Evolutionary conservation across 164 flowering plant species (phyloP).

Genomic region (Dillenia turbinata): DNA sequence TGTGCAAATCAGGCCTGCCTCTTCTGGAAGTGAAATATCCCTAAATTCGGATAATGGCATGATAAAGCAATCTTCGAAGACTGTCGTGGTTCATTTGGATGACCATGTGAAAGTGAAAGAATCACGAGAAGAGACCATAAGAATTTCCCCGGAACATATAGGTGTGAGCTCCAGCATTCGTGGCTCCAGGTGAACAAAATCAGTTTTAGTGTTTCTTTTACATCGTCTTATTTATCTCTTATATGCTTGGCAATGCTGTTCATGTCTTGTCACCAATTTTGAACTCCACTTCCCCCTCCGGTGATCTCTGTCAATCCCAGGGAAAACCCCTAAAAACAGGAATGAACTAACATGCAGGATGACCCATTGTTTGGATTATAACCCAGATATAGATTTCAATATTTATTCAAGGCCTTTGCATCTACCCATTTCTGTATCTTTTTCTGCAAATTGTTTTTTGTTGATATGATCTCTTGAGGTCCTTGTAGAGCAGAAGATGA

Average conservation of each 20-base stretch:
- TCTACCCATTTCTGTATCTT: no score
- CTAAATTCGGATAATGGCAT: constrained; percentile 9
- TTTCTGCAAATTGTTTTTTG: no score
- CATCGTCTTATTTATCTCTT: not conserved
- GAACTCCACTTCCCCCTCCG: no score
- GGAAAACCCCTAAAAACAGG: no score
- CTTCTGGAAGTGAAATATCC: constrained; percentile 13
- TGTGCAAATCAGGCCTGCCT: constrained; percentile 14
- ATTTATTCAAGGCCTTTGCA: no score
- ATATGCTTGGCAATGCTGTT: not conserved
- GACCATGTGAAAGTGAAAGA: constrained; percentile 9
- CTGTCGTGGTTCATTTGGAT: constrained; percentile 8
- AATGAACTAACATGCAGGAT: no score
- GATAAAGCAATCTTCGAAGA: constrained; percentile 11
- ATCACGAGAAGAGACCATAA: constrained; percentile 18
- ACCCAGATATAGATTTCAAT: no score
- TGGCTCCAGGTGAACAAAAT: constrained; percentile 35
- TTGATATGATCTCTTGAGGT: no score
- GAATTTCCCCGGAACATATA: constrained; percentile 15
- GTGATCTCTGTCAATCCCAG: no score
- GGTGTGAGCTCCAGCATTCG: constrained; percentile 23
- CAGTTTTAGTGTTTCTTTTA: not conserved
- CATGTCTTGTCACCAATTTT: no score
- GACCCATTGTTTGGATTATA: no score
- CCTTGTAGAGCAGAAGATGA: no score